Base-by-base conservation (phyloP, 1,284 basidiomycete species). In the Moesziomyces parantarcticus region DNA sequence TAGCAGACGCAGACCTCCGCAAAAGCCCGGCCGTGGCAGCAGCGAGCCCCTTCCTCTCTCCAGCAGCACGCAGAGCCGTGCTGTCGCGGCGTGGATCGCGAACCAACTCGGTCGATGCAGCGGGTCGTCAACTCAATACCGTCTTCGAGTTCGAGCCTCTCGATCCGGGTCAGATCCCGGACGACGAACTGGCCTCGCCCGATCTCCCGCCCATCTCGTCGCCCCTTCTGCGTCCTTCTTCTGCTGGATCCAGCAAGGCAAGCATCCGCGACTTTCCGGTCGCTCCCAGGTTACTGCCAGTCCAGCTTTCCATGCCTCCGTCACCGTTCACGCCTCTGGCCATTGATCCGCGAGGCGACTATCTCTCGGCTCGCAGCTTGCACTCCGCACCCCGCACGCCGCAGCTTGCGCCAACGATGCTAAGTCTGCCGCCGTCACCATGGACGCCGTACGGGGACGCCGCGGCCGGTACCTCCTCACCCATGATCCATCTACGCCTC, bases 351-450 rank as follows among this genome's bases (percentile, higher is more conserved):
- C 61, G 58, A 7, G 16, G 50, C 45, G 70, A 72, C 22, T 67
- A 76, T 21, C 50, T 76, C 7, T 66, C 74, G 5, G 57, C 70
- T 23, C 58, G 65, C 26, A 26, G 20, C 14, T 14, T 73, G 5
- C 63, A 61, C 18, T n/a, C 63, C 21, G 56, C 69, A 29, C 75
- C 76, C 4, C 50, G 64, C 16, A 75, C 75, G 23, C 77, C 78
- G 22, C 59, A 65, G 25, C 48, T 79, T 29, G 75, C 25, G 2
- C 72, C 78, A 5, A 80, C 78, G 0, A 57, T 76, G 49, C 64
- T 80, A 42, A 75, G 71, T 44, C 32, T 79, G 21, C 78, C 78
- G 3, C 77, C 78, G 21, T 80, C 78, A 18, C 78, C 78, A 1
- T 80, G 78, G 78, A 72, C 75, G 18, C 73, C 68, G 6, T 69